A percentile compares a stretch with the other conserved stretches of the same genome.
Evolutionary conservation across 495 filamentous ascomycete species (phyloP).

Genomic region (Hyphodiscus hymeniophilus): DNA sequence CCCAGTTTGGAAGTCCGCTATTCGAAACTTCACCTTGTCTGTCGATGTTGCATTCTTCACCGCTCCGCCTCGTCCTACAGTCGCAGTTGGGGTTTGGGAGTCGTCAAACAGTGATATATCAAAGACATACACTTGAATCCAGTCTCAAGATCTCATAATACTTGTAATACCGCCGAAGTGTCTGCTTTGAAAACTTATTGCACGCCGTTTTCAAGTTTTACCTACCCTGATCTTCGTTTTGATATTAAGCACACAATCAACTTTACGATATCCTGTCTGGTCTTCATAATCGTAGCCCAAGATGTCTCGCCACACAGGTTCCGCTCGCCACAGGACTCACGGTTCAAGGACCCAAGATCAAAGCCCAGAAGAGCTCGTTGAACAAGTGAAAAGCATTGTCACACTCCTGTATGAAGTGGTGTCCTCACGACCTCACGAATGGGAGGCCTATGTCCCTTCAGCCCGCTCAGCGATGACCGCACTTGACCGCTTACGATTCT

Average conservation of each 20-base stretch:
- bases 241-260: no score
- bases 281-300: background rate
- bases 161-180: no score
- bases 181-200: no score
- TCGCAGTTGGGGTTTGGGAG: no score
- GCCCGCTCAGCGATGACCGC: constrained; percentile 29
- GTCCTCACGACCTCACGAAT: constrained; percentile 19
- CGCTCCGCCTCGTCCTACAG: background rate
- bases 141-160: no score
- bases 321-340: constrained; percentile 11
- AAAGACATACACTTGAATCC: no score
- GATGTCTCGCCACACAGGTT: constrained; percentile 19
- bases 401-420: constrained; percentile 20
- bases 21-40: no score
- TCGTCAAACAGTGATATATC: no score
- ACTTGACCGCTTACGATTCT: constrained; percentile 28
- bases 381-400: constrained; percentile 19
- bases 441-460: constrained; percentile 23
- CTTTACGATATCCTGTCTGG: background rate
- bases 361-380: constrained; percentile 14
- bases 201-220: no score
- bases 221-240: no score
- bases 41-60: background rate
- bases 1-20: background rate
- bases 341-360: constrained; percentile 5